Base-by-base conservation (phyloP, 176 grass and related monocot species). In the Oryza glaberrima region DNA sequence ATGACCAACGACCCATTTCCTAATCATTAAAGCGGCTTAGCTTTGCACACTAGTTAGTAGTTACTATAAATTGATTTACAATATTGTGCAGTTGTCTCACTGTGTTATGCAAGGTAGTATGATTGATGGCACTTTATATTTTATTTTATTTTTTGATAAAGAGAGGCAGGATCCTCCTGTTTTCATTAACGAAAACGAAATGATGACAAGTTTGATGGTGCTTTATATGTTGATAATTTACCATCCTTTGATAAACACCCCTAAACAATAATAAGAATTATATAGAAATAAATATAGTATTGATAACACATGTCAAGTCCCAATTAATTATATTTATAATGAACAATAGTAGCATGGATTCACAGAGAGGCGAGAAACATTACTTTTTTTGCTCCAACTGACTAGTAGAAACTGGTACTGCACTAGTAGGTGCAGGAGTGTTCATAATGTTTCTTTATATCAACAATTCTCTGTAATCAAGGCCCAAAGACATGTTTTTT, bases 391-490 rank as follows among this genome's bases (percentile, higher is more conserved):
- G 30, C 35, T 58, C 45, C 17, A 32, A 69, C 14, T 2, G 43
- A 41, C 26, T 14, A 58, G 7, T 67, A 86, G n/a, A 44, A 20
- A 54, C 49, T 41, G 6, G 48, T 23, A 65, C 2, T n/a, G 6
- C 54, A 79, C 16, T 44, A 47, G 63, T 56, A 40, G 7, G 16
- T 25, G 63, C 36, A 67, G 9, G 36, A 4, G 16, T 75, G 9
- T 11, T 86, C 73, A 66, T 86, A 47, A 73, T 1, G 9, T 60
- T 84, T 51, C 10, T 80, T 17, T 22, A 10, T 63, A 43, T 63
- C 10, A 32, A 40, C 30, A 9, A 30, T 9, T 78, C 34, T 75
- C 2, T 14, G 10, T 47, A 47, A 80, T 71, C 9, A 60, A 35
- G 63, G 35, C 60, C 45, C 15, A 22, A 19, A 41, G 7, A 75